phyloP scores from a whole-genome alignment of 768 basidiomycete genomes.

The Kwoniella botswanensis region DNA sequence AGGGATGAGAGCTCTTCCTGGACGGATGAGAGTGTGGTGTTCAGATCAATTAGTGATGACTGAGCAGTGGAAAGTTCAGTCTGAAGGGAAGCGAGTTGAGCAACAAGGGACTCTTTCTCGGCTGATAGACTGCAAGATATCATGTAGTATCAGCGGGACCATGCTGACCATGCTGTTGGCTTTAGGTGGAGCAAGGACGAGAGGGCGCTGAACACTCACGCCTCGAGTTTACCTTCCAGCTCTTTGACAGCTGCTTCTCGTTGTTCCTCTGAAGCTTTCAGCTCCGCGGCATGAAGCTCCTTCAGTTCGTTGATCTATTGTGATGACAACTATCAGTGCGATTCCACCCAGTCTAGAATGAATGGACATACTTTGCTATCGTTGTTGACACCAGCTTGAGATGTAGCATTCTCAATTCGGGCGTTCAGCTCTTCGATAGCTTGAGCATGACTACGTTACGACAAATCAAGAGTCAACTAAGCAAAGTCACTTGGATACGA shows the following conservation, averaged over 20 bases:
- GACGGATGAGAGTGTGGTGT: conserved; percentile 11
- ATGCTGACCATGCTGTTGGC: no score
- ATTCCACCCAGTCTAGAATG: no score
- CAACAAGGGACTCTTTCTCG: conserved; percentile 13
- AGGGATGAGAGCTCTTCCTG: conserved; percentile 24
- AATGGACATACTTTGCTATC: background rate
- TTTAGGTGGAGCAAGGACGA: no score
- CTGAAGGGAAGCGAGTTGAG: background rate
- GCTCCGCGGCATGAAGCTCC: conserved; percentile 22
- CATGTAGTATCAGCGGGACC: no score
- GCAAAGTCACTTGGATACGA: background rate
- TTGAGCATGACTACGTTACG: conserved; percentile 18
- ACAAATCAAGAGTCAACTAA: background rate
- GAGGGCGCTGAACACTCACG: conserved; percentile 14
- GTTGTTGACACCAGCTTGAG: conserved; percentile 1
- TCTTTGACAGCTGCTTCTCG: conserved; percentile 14
- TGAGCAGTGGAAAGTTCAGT: conserved; percentile 20
- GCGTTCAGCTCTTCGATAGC: conserved; percentile 15
- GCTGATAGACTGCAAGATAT: conserved; percentile 4
- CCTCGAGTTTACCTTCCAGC: conserved; percentile 18
- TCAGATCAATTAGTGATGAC: conserved; percentile 2
- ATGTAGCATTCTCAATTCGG: background rate
- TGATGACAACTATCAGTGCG: background rate
- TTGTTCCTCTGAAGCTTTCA: conserved; percentile 28
- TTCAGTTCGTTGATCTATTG: conserved; percentile 24